Evolutionary conservation across 2,329 filamentous ascomycete species (phyloP).

Genomic region (Penicillium frequentans): DNA sequence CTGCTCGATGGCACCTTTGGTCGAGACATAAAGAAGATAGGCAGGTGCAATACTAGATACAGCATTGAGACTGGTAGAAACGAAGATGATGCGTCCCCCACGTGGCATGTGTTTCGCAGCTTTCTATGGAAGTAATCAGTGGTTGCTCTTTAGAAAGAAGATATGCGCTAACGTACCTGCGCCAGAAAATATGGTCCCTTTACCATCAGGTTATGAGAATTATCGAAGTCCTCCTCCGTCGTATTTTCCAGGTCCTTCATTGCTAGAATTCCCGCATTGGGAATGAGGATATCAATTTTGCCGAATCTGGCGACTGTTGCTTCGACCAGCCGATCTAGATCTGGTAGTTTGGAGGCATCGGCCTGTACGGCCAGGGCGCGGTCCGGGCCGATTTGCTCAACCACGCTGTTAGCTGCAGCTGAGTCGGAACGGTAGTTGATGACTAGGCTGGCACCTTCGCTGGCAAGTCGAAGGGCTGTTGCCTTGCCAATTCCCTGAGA

Average conservation of each 20-base stretch:
- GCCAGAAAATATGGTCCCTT: conserved; percentile 59
- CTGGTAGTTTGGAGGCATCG: conserved; percentile 50
- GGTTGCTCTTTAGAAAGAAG: no score
- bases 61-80: conserved; percentile 48
- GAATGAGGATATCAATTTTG: conserved; percentile 60
- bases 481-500: conserved; percentile 44
- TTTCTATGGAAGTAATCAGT: conserved; percentile 40
- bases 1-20: conserved; percentile 62
- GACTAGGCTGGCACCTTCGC: conserved; percentile 46
- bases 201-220: conserved; percentile 54
- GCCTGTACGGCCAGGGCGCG: conserved; percentile 57
- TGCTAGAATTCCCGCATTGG: conserved; percentile 56
- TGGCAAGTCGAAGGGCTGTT: conserved; percentile 38
- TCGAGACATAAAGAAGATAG: conserved; percentile 56
- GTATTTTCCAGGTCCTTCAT: conserved; percentile 52
- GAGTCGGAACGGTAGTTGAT: conserved; percentile 60
- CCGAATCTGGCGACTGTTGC: conserved; percentile 52
- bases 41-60: conserved; percentile 43
- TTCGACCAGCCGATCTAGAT: conserved; percentile 52
- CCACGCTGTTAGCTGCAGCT: conserved; percentile 55
- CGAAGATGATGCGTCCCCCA: conserved; percentile 53
- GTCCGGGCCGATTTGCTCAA: conserved; percentile 48
- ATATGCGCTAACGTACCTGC: conserved; percentile 11
- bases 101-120: conserved; percentile 52
- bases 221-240: conserved; percentile 55